Evolutionary conservation across 1,139 yeast genomes (phyloP), one percentile per base, ranked within the genome.

Genomic region (Pichia kudriavzevii): DNA sequence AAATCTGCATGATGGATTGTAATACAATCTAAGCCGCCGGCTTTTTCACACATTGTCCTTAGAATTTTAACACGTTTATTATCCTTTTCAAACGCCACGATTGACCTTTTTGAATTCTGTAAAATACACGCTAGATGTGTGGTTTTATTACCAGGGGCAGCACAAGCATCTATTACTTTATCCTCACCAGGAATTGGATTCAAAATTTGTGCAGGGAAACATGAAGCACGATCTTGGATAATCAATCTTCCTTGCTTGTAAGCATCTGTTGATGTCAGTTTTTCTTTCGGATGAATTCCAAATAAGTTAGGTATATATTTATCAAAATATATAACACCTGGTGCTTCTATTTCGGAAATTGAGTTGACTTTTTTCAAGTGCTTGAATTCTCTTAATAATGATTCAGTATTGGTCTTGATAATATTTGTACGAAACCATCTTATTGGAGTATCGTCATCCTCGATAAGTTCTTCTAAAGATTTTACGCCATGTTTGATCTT

Each of bases 101-200:
- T 78, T 0, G 69, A 55, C 21, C 45, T 44, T 6, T 58, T 65
- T 25, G 48, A 51, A 26, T 55, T 54, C 26, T 41, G 56, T 53
- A 43, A 66, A 56, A 53, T 73, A 62, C 94, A 72, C 0, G 97
- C 95, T 20, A 80, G 64, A 59, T 88, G 97, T 0, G 97, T 84
- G 0, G 99, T 91, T 56, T 91, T 93, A 59, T 91, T 91, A 6
- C 99, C 99, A 2, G 99, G 99, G 0, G 99, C 98, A 2, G 98
- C 87, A 60, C 97, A 88, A 1, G 96, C 83, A 60, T 91, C 99
- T 28, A 91, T 82, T 7, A 87, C 73, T 32, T 67, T 60, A 39
- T 68, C 74, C 31, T 64, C 69, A 4, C 69, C 69, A 11, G 71
- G 65, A 1, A 53, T 43, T 0, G 87, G 80, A 43, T 72, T 66